Base-by-base conservation (phyloP, 2,329 filamentous ascomycete genomes). In the Aspergillus awamori region DNA sequence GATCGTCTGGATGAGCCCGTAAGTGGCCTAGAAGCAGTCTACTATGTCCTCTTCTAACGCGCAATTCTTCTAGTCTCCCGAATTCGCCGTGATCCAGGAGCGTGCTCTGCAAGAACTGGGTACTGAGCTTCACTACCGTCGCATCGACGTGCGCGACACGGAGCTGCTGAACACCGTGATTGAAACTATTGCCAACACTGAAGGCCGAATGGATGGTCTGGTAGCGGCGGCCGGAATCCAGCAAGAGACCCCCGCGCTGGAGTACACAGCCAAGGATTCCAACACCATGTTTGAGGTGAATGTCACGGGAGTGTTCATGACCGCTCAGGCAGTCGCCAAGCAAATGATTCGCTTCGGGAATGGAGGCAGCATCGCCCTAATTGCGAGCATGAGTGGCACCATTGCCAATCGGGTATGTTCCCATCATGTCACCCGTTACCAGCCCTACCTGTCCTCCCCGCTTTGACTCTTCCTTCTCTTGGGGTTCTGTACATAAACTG, bases 171-270 rank as follows among this genome's bases (percentile, higher is more conserved):
- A 93, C 73, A 81, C 80, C 45, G 83, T 90, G 56, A 82, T 96
- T 52, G 81, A 84, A 65, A 81, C 80, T 10, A 95, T 97, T 65
- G 91, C 87, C 15, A 81, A 87, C 54, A 78, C 84, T 61, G 86
- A 92, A 65, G 89, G 89, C 5, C 86, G 89, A 15, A 78, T 97
- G 63, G 92, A 96, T 72, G 93, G 93, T 0, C 79, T 96, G 58
- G 86, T 97, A 52, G 88, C 88, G 0, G 88, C 88, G 0, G 89
- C 89, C 0, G 89, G 87, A 1, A 80, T 87, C 43, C 91, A 96
- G 78, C 90, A 96, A 76, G 92, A 96, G 78, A 92, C 87, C 0
- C 79, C 91, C 0, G 92, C 93, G 1, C 81, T 97, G 58, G 92
- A 96, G 53, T 96, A 96, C 74, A 81, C 81, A 1, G 80, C 82